Base-by-base conservation (phyloP, 805 yeast genomes). In the Kazachstania taianensis region DNA sequence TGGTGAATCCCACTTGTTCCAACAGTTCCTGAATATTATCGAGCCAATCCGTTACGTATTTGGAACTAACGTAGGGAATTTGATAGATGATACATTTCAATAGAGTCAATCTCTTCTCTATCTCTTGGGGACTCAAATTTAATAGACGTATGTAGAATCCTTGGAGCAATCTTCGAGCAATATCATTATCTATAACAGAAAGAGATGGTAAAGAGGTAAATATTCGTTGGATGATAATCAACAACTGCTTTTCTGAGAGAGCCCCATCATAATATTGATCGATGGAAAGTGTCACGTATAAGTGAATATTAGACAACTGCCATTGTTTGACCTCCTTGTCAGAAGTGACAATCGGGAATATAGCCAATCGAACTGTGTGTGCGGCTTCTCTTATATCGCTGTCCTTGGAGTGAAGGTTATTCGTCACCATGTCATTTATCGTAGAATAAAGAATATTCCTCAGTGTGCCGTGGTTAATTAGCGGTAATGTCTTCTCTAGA, bases 21-120 rank as follows among this genome's bases (percentile, higher is more conserved):
- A 40, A 29, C n/a, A 51, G 33, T 32, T 48, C 52, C n/a, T 39
- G n/a, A 18, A 45, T 35, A 18, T 53, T 52, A 13, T 51, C 50
- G 12, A 56, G 36, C 59, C 59, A 55, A 20, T 43, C 43, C 9
- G 40, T 15, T 7, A 45, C 12, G 28, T 42, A 34, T n/a, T 32
- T 32, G 5, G 37, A 38, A 14, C 35, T 20, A 14, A 44, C 34
- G 31, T 36, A 46, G 3, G 50, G 47, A 9, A 53, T 20, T n/a
- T 46, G 52, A 22, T 36, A 38, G 1, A 51, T 41, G 5, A 56
- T 29, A 23, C 59, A 52, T 29, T 49, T 38, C 2, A 50, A 35
- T 1, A 53, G 32, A 6, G 38, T 43, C 4, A 26, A 12, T 33
- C 39, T 28, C 37, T 35, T 20, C 42, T 32, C n/a, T 36, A 40